Evolutionary conservation across 148 eudicot species (phyloP).

Genomic region (Silene uniflora): DNA sequence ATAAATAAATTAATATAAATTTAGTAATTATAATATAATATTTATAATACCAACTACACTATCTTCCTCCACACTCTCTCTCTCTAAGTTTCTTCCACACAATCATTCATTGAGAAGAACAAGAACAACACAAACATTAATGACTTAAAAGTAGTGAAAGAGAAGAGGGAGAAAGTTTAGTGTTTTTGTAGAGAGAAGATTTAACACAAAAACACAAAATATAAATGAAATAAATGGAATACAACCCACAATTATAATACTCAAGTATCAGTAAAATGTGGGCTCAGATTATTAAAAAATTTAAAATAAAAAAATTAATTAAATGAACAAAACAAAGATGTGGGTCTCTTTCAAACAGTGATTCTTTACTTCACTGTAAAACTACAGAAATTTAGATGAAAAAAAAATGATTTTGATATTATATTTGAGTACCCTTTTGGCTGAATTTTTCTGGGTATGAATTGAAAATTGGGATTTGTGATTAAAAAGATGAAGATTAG

Average conservation of each 20-base stretch:
- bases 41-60: background rate
- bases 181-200: slow-evolving; percentile 3
- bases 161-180: slow-evolving; percentile 2
- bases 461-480: too few relatives aligned
- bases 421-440: background rate
- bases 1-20: too few relatives aligned
- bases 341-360: slow-evolving; percentile 22
- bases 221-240: slow-evolving; percentile 14
- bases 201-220: background rate
- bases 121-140: slow-evolving; percentile 25
- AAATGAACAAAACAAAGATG: slow-evolving; percentile 8
- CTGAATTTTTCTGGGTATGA: background rate
- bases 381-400: too few relatives aligned
- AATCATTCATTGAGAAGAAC: slow-evolving; percentile 15
- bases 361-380: slow-evolving; percentile 32
- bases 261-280: slow-evolving; percentile 20
- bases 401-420: too few relatives aligned
- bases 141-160: slow-evolving; percentile 9
- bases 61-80: slow-evolving; percentile 1
- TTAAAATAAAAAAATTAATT: background rate
- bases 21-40: too few relatives aligned
- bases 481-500: background rate
- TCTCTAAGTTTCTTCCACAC: slow-evolving; percentile 5
- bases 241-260: slow-evolving; percentile 20
- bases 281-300: slow-evolving; percentile 7